Conservation (phyloP, 1,139 yeast genomes). For the Hanseniaspora uvarum region DNA sequence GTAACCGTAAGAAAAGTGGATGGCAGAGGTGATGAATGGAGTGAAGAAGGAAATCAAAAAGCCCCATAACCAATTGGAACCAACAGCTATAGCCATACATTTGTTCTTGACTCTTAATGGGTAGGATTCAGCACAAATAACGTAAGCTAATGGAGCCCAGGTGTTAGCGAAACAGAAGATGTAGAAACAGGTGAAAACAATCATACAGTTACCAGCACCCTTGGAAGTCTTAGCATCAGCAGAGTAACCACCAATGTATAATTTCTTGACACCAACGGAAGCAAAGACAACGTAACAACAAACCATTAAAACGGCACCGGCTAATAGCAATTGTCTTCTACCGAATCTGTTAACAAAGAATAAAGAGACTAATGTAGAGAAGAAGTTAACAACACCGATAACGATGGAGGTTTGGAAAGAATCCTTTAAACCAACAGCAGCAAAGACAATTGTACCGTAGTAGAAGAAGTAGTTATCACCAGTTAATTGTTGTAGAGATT, state of each 20-base stretch:
- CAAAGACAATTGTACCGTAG: conserved; percentile 60
- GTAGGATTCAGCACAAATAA: conserved; percentile 63
- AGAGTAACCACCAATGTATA: conserved; percentile 40
- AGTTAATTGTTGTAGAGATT: conserved; percentile 63
- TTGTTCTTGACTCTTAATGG: conserved; percentile 72
- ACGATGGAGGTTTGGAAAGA: conserved; percentile 62
- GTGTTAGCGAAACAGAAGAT: conserved; percentile 72
- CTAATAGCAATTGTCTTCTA: conserved; percentile 49
- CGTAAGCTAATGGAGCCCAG: conserved; percentile 74
- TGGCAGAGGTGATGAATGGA: conserved; percentile 52
- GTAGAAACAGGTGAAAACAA: conserved; percentile 66
- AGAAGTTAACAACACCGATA: conserved; percentile 62
- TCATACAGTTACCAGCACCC: conserved; percentile 66
- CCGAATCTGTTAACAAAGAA: conserved; percentile 54
- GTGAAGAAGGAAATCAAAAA: conserved; percentile 71
- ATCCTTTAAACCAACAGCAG: conserved; percentile 57
- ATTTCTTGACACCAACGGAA: conserved; percentile 48
- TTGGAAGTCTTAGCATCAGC: conserved; percentile 24
- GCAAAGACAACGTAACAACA: conserved; percentile 51
- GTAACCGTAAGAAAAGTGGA: conserved; percentile 56
- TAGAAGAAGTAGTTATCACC: conserved; percentile 68
- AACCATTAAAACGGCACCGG: conserved; percentile 51
- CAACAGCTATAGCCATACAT: conserved; percentile 65
- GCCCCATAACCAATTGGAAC: conserved; percentile 70
- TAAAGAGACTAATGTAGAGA: conserved; percentile 55